Conservation (phyloP, 129 eudicot genomes). For the Scalesia atractyloides region DNA sequence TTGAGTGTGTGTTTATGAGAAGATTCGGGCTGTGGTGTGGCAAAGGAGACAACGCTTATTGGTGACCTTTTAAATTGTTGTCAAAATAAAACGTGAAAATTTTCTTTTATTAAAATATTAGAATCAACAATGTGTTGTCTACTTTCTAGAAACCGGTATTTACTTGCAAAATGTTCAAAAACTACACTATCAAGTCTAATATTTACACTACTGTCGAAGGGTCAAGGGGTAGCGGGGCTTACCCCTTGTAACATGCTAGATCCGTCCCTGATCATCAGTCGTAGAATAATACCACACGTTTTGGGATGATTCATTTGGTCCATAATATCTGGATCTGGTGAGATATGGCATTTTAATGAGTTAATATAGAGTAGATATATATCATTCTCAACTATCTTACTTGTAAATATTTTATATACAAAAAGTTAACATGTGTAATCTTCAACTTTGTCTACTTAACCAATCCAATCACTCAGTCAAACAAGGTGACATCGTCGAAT, state of each 20-base stretch:
- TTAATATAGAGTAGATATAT: neutral
- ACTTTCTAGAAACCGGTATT: neutral
- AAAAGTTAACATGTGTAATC: too few relatives aligned
- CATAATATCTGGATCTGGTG: neutral
- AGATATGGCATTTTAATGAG: neutral
- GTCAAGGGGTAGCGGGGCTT: too few relatives aligned
- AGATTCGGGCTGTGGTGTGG: constrained; percentile 26
- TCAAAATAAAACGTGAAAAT: neutral
- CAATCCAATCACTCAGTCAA: too few relatives aligned
- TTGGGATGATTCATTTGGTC: neutral
- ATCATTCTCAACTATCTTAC: too few relatives aligned
- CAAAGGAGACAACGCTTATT: constrained; percentile 10
- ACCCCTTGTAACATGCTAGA: too few relatives aligned
- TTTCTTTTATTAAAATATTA: neutral
- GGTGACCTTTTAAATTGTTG: constrained; percentile 28
- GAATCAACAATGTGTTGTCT: neutral
- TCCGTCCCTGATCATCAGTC: too few relatives aligned
- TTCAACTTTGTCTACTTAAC: too few relatives aligned
- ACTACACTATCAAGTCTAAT: neutral
- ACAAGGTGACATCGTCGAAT: too few relatives aligned
- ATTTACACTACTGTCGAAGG: too few relatives aligned
- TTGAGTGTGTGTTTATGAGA: neutral
- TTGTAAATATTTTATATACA: too few relatives aligned
- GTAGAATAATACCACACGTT: neutral
- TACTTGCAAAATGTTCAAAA: neutral